phyloP scores from a whole-genome alignment of 129 eudicot species.

The Chrysanthemum seticuspe region DNA sequence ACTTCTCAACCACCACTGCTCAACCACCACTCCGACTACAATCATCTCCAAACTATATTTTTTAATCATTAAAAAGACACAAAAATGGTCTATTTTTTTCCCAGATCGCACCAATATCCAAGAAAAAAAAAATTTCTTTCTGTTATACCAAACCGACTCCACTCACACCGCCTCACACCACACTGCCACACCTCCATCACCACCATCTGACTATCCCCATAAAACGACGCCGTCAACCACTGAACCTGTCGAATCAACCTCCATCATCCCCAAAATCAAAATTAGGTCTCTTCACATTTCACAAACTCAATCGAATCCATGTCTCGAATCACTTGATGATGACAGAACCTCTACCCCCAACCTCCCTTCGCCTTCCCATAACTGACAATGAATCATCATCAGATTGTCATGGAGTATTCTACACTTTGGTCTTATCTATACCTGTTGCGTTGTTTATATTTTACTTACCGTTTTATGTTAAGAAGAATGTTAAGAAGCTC shows the following conservation, averaged over 20 bases:
- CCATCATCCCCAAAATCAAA: background rate
- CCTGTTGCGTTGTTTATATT: constrained; percentile 54
- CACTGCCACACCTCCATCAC: too few species aligned
- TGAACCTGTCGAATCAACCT: background rate
- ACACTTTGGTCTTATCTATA: constrained; percentile 50
- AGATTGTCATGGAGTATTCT: constrained; percentile 63
- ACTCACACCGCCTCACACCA: too few species aligned
- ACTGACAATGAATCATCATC: background rate
- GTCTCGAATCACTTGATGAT: too few species aligned
- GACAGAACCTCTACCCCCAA: constrained; percentile 14
- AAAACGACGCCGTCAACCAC: background rate
- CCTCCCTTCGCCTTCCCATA: background rate
- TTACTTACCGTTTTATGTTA: constrained; percentile 58
- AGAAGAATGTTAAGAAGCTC: constrained; percentile 56
- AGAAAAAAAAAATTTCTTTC: too few species aligned
- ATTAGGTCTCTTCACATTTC: constrained; percentile 15
- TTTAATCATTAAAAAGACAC: too few species aligned
- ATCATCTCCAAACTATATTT: too few species aligned
- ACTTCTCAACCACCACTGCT: too few species aligned
- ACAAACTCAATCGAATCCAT: too few species aligned
- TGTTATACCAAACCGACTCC: too few species aligned
- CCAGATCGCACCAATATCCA: too few species aligned
- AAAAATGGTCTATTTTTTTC: too few species aligned
- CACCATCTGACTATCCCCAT: background rate
- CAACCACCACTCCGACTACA: too few species aligned